Evolutionary conservation across 1,284 basidiomycete species (phyloP), one percentile per base, ranked within the genome.

Genomic region (Ceratobasidium sp.): DNA sequence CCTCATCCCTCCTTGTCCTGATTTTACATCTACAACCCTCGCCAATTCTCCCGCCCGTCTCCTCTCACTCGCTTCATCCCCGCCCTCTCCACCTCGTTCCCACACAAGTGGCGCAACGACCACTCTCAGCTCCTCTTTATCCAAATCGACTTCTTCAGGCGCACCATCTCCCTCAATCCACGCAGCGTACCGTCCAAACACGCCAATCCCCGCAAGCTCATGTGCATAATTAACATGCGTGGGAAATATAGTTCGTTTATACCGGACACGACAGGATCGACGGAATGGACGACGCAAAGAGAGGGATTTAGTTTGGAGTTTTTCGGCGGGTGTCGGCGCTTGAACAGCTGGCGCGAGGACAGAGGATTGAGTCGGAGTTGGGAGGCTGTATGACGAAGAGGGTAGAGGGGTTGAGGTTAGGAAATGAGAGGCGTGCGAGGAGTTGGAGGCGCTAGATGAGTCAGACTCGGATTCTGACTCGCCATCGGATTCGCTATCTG

Each of bases 141-240:
- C 54, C 70, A 56, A 73, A 42, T 62, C 59, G 13, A 62, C 57
- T 15, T 73, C 70, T 28, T 73, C 70, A 20, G 57, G 70, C 9
- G 62, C 48, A 40, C 70, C 70, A 23, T 73, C 70, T 26, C 70
- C 70, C n/a, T 73, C 70, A 33, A 73, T 62, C 70, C 70, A 73
- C 12, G 57, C 70, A 3, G 70, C 70, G 70, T 73, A 73, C 28
- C 70, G 70, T 5, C 70, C 70, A 62, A 73, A 73, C 3, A 56
- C 59, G 10, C 70, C 70, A 23, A 73, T 62, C 23, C 70, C 70
- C 17, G 70, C 70, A 12, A 73, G 70, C 48, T 73, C 70, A 23
- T 73, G 70, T 17, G 70, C 70, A 62, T 73, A 73, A 38, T 73
- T 73, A 23, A 73, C 70, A 23, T 73, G 70, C 17, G 70, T 44